Evolutionary conservation across 495 filamentous ascomycete genomes (phyloP).

Genomic region (Cercophora samala): DNA sequence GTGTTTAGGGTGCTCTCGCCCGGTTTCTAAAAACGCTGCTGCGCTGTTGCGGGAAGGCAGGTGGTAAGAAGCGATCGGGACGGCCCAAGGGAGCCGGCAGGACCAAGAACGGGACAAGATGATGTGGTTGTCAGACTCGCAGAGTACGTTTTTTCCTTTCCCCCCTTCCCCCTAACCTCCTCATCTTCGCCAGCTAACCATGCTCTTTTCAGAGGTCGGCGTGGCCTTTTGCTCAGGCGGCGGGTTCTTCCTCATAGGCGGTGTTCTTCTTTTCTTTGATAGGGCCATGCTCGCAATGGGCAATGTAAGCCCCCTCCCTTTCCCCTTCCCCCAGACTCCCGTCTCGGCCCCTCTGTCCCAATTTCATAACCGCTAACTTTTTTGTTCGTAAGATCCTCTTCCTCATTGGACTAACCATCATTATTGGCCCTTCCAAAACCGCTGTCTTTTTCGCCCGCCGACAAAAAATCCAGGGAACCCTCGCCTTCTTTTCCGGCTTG

Average conservation of each 20-base stretch:
- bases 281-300: slow-evolving; percentile 69
- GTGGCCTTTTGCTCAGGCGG: slow-evolving; percentile 94
- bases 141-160: slow-evolving; percentile 62
- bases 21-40: no score
- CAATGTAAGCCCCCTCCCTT: slow-evolving; percentile 42
- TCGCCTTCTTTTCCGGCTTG: slow-evolving; percentile 82
- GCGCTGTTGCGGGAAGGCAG: no score
- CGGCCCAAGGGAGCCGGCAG: no score
- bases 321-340: no score
- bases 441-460: slow-evolving; percentile 87
- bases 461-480: slow-evolving; percentile 88
- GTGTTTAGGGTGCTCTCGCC: no score
- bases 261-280: slow-evolving; percentile 95
- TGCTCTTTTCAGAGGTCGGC: slow-evolving; percentile 68
- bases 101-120: no score
- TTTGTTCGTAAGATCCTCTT: slow-evolving; percentile 75
- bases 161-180: neutral
- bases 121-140: slow-evolving; percentile 94
- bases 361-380: neutral
- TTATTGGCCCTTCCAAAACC: slow-evolving; percentile 92
- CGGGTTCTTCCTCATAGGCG: slow-evolving; percentile 87
- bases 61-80: no score
- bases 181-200: neutral
- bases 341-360: no score
- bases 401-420: slow-evolving; percentile 88